Percentiles rank a stretch among this genome's conserved stretches.
Conservation (phyloP, 495 filamentous ascomycete genomes). For the Aspergillus hancockii region DNA sequence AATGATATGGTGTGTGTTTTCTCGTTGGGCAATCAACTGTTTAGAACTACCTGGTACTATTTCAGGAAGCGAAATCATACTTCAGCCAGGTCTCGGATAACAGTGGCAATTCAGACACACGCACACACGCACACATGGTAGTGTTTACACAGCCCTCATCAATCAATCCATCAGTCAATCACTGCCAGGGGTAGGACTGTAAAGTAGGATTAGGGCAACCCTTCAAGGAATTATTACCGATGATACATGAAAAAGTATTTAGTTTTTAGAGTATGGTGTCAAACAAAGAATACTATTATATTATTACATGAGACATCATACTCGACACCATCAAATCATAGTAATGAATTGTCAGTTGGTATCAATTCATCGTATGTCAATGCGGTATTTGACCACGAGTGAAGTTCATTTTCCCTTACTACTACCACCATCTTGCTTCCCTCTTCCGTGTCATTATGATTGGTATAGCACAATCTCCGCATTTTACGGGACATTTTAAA, state of each 20-base stretch:
- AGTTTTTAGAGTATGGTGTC: not conserved
- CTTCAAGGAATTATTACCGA: not conserved
- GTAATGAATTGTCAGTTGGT: not conserved
- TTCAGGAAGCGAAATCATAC: conserved; percentile 9
- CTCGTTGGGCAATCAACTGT: not conserved
- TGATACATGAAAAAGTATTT: not conserved
- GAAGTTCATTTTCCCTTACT: not conserved
- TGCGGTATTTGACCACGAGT: conserved; percentile 8
- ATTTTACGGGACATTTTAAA: conserved; percentile 20
- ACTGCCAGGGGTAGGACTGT: not conserved
- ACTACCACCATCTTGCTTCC: not conserved
- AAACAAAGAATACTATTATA: conserved; percentile 1
- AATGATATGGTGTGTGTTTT: not conserved
- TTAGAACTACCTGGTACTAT: not conserved
- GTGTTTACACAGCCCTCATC: not conserved
- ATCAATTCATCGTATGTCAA: not conserved
- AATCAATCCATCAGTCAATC: not conserved
- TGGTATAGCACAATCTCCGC: conserved; percentile 18
- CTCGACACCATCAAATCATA: conserved; percentile 2
- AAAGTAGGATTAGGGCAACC: not conserved
- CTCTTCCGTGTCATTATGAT: not conserved
- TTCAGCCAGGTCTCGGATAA: conserved; percentile 9
- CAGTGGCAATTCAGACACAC: conserved; percentile 6
- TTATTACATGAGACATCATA: conserved; percentile 16
- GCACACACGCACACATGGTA: too few relatives aligned